Percentiles rank a stretch among this genome's conserved stretches.
These are phyloP conservation scores for Stipa capillata DNA, from an alignment of 176 grass and related monocot species.

Conservation along the genomic window DNA sequence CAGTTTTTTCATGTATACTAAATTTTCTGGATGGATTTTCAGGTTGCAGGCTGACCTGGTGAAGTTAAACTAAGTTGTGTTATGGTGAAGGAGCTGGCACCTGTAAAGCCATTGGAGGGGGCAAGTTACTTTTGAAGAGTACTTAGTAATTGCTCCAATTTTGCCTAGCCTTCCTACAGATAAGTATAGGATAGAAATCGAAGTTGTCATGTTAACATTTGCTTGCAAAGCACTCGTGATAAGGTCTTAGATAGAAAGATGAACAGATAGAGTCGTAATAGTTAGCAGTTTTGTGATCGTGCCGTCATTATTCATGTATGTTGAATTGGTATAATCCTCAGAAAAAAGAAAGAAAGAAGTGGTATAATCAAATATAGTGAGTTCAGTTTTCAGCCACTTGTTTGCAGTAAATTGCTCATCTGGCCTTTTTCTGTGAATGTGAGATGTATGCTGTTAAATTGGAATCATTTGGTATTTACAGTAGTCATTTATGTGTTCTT, in stretches of 20 bases:
- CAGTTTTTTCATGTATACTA: neutral
- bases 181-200: neutral
- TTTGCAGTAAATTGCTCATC: too few relatives aligned
- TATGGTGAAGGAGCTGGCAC: too few relatives aligned
- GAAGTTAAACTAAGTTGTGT: conserved; percentile 9
- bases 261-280: neutral
- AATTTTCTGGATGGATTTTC: neutral
- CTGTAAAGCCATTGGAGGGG: too few relatives aligned
- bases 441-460: too few relatives aligned
- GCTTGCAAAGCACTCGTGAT: too few relatives aligned
- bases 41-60: conserved; percentile 4
- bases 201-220: neutral
- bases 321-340: too few relatives aligned
- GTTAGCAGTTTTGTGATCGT: neutral
- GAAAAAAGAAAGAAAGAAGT: too few relatives aligned
- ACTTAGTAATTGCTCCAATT: conserved; percentile 1
- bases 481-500: neutral
- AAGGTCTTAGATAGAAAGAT: conserved; percentile 3
- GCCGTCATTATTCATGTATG: neutral
- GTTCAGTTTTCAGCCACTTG: too few relatives aligned
- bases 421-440: too few relatives aligned
- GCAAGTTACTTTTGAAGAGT: conserved; percentile 5
- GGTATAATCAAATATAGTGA: too few relatives aligned
- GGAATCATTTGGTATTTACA: neutral
- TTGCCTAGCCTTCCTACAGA: neutral